Base-by-base conservation (phyloP, 768 basidiomycete genomes). In the Tylopilus balloui region DNA sequence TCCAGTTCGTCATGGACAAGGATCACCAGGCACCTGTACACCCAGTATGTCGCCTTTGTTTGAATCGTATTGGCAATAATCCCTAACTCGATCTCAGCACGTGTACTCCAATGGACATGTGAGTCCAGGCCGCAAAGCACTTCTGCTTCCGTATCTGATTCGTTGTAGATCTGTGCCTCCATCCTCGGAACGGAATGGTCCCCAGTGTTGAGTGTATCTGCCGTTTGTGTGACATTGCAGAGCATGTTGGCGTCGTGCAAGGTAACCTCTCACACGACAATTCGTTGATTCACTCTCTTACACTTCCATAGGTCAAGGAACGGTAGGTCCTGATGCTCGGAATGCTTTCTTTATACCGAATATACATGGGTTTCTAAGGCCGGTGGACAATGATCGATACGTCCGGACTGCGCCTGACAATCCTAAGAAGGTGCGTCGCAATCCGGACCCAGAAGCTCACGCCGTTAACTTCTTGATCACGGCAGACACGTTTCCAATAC, bases 161-260 rank as follows among this genome's bases (percentile, higher is more conserved):
- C 24, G 41, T 31, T 40, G 19, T 32, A 92, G 86, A 92, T 93
- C 57, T 93, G 91, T 61, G 89, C 88, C 9, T 91, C 88, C 13
- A 92, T 94, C 48, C 79, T 94, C 8, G 92, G 89, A 23, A 86
- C 78, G 57, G 91, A 92, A 55, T 92, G 90, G 90, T 89, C 87
- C 10, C 91, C 89, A 0, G 88, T 91, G n/a, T 69, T 92, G 54
- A 89, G 85, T 52, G 88, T 89, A 19, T 74, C 84, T 23, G 78
- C 88, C 3, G 81, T 92, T 36, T 92, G 88, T 59, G 79, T 92
- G 15, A 92, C 91, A 4, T 69, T 94, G 40, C 92, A 93, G 71
- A 89, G 87, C 60, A 94, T 94, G 92, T 76, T 94, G 49, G 92
- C 89, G 20, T 90, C 87, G 7, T 91, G 88, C 80, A 93, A 89